These are phyloP conservation scores for Jatropha podagrica DNA, from an alignment of 441 rosid species.

Conservation along the genomic window DNA sequence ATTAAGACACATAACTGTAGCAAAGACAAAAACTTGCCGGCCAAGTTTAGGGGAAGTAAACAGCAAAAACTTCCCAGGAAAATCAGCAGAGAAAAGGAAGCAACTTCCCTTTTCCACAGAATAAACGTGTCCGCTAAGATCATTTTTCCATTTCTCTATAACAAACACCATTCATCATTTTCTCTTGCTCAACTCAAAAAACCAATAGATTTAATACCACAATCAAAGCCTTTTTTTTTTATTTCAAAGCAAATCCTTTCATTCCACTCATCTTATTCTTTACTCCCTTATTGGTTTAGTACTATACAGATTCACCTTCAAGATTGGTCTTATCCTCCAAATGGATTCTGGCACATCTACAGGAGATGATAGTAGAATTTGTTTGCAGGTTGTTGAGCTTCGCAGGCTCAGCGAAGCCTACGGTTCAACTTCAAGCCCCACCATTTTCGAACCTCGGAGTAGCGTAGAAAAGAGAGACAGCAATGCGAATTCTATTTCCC, in stretches of 20 bases:
- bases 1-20: background rate
- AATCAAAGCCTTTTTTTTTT: background rate
- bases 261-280: background rate
- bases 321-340: conserved; percentile 4
- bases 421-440: conserved; percentile 52
- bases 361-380: conserved; percentile 51
- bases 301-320: background rate
- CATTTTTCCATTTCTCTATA: conserved; percentile 24
- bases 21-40: conserved; percentile 23
- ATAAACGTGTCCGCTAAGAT: conserved; percentile 50
- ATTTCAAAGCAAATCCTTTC: conserved; percentile 11
- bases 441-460: conserved; percentile 55
- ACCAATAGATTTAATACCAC: background rate
- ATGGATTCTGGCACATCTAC: conserved; percentile 43
- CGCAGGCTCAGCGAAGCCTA: conserved; percentile 43
- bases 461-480: conserved; percentile 52
- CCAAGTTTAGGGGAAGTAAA: conserved; percentile 20
- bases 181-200: background rate
- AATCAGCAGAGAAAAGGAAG: conserved; percentile 27
- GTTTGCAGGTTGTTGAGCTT: conserved; percentile 49
- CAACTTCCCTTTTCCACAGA: conserved; percentile 38
- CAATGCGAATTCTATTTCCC: conserved; percentile 30
- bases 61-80: conserved; percentile 21
- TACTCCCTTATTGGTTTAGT: background rate
- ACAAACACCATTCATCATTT: conserved; percentile 11